Evolutionary conservation across 371 early-diverging fungal genomes (phyloP).

Genomic region (Actinomucor elegans): DNA sequence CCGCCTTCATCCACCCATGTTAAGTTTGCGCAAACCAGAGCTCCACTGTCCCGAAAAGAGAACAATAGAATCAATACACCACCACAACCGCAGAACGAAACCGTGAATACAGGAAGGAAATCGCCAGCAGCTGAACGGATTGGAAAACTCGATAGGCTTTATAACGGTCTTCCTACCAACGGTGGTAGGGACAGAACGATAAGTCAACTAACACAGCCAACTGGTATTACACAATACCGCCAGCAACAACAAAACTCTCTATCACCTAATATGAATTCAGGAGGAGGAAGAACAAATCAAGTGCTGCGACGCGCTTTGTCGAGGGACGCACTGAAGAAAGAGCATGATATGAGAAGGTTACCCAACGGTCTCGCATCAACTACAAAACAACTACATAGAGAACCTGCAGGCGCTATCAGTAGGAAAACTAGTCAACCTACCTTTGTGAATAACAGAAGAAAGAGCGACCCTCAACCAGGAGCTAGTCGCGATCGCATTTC

Average conservation of each 20-base stretch:
- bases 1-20: not conserved
- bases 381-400: not conserved
- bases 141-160: constrained; percentile 31
- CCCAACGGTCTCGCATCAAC: too few relatives aligned
- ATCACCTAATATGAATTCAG: not conserved
- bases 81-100: not conserved
- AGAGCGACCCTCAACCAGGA: too few relatives aligned
- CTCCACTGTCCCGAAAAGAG: not conserved
- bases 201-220: constrained; percentile 2
- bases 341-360: constrained; percentile 7
- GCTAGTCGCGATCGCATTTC: too few relatives aligned
- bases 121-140: constrained; percentile 16
- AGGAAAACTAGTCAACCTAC: constrained; percentile 10
- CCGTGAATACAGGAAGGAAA: constrained; percentile 8
- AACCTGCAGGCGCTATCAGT: not conserved
- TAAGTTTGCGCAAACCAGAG: too few relatives aligned
- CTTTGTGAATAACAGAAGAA: not conserved
- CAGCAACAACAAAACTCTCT: constrained; percentile 1
- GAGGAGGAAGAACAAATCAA: constrained; percentile 10
- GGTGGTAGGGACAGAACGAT: constrained; percentile 4
- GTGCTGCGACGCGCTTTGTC: constrained; percentile 34
- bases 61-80: not conserved
- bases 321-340: constrained; percentile 25
- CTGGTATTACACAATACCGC: not conserved
- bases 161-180: constrained; percentile 37